Evolutionary conservation across 345 rosid species (phyloP).

Genomic region (Cardamine occulta): DNA sequence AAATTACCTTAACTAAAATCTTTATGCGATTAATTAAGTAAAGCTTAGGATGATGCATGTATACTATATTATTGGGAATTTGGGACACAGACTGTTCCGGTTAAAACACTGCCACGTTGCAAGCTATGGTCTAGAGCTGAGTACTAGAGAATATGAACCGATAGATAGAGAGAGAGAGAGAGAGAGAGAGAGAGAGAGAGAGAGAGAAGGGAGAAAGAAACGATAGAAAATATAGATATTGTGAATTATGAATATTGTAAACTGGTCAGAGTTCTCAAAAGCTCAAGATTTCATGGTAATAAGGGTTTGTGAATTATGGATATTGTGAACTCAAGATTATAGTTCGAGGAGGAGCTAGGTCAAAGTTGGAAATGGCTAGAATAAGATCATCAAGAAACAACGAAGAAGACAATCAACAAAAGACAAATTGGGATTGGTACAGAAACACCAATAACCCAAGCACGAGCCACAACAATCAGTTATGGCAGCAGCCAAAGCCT

Average conservation of each 20-base stretch:
- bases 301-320: too few relatives aligned
- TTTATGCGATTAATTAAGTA: background rate
- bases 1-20: background rate
- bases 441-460: conserved; percentile 42
- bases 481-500: conserved; percentile 51
- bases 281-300: too few relatives aligned
- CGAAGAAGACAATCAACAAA: conserved; percentile 46
- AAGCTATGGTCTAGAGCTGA: too few relatives aligned
- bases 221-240: too few relatives aligned
- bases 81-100: too few relatives aligned
- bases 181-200: background rate
- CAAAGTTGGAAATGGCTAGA: conserved; percentile 50
- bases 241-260: too few relatives aligned
- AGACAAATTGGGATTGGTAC: conserved; percentile 56
- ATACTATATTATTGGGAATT: too few relatives aligned
- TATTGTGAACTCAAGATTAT: conserved; percentile 7
- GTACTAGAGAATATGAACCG: background rate
- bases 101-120: too few relatives aligned
- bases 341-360: conserved; percentile 11
- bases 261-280: too few relatives aligned
- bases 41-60: background rate
- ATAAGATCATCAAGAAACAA: conserved; percentile 50
- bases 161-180: background rate
- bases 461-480: conserved; percentile 48
- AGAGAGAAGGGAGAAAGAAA: background rate